Evolutionary conservation across 768 basidiomycete species (phyloP), one percentile per base, ranked within the genome.

Genomic region (Tricholoma flavovirens): DNA sequence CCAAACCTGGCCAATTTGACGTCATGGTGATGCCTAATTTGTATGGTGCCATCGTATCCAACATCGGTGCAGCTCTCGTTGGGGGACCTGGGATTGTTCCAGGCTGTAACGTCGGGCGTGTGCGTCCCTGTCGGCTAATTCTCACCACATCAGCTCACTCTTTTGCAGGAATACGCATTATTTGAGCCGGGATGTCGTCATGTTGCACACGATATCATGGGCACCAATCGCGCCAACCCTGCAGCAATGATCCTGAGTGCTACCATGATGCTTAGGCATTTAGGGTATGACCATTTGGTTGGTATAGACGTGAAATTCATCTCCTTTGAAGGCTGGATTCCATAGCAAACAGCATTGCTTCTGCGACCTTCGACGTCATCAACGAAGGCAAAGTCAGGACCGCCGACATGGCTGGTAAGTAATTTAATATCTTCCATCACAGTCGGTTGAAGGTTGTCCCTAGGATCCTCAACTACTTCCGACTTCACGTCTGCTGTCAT

Each of bases 11-110:
- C 61, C 97, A 99, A 71, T 99, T 99, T 67, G 97, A 99, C 67
- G 96, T 98, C 59, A 97, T 99, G 95, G 97, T 98, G 67, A 97
- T 96, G 92, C 94, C 93, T 55, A 94, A 96, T 73, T 70, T 90
- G 71, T 98, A 98, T 74, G 96, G 96, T 57, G 95, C 93, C 62
- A 98, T 98, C 65, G 88, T 95, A 57, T 94, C 92, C 62, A 98
- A 99, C 79, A 98, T 99, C 60, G 96, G 97, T 65, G 94, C 97
- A 58, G 97, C 96, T 19, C 88, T 99, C 19, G 96, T 99, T 38
- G 97, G 97, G 67, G 97, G 97, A 38, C 97, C 96, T 36, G 97
- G 97, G 67, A 86, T 98, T 64, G 96, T 98, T 21, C 95, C 97
- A 8, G 97, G 97, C 15, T 96, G 94, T 77, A 98, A 98, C 72